These are phyloP conservation scores for Fistulina hepatica DNA, from an alignment of 1,284 basidiomycete genomes.

Conservation along the genomic window DNA sequence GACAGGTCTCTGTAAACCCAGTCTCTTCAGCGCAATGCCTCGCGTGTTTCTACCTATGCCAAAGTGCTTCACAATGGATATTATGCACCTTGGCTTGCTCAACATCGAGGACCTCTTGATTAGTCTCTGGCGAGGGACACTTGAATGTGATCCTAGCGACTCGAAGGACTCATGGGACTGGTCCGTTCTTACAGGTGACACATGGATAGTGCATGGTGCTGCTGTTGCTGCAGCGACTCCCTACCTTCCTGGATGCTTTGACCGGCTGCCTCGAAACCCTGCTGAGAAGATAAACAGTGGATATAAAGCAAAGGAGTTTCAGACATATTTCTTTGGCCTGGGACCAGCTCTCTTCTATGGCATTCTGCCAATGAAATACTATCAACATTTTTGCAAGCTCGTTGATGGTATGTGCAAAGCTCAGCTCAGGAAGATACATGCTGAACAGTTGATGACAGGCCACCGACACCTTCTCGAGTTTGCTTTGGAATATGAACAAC, in stretches of 20 bases:
- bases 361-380: conserved; percentile 23
- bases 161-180: conserved; percentile 26
- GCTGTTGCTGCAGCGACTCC: conserved; percentile 16
- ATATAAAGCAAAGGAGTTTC: conserved; percentile 26
- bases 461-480: conserved; percentile 18
- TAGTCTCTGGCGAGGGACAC: conserved; percentile 16
- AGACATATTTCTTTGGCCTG: conserved; percentile 24
- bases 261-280: conserved; percentile 22
- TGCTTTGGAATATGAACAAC: conserved; percentile 21
- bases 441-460: conserved; percentile 13
- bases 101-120: conserved; percentile 23
- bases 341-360: conserved; percentile 22
- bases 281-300: conserved; percentile 22
- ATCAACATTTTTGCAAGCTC: conserved; percentile 25
- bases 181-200: conserved; percentile 12
- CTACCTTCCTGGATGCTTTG: conserved; percentile 22
- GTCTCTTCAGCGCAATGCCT: conserved; percentile 11
- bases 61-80: conserved; percentile 15
- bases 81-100: conserved; percentile 23
- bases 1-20: conserved; percentile 12
- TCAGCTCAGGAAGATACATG: conserved; percentile 15
- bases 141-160: conserved; percentile 11
- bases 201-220: conserved; percentile 18
- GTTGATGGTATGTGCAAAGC: conserved; percentile 20
- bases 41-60: conserved; percentile 18